phyloP scores from a whole-genome alignment of 75 land plant species.

The Cryptomeria japonica region DNA sequence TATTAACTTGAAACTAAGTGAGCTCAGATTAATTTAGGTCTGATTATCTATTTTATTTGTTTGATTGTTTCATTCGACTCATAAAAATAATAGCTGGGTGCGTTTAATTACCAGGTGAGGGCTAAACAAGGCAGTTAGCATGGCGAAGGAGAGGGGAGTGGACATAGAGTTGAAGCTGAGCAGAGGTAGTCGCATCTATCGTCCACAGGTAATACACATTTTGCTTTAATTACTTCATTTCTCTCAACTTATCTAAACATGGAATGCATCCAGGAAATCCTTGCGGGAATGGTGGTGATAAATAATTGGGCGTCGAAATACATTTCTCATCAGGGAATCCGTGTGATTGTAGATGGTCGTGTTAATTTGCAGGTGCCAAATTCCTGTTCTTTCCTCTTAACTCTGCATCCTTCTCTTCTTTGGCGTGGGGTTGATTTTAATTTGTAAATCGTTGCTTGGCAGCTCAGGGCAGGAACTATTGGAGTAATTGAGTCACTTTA shows the following conservation, averaged over 20 bases:
- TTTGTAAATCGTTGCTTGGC: neutral
- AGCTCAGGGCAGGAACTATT: constrained; percentile 53
- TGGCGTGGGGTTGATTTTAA: neutral
- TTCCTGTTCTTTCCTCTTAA: neutral
- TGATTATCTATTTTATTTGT: too few species aligned
- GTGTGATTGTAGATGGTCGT: constrained; percentile 35
- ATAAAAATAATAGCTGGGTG: too few species aligned
- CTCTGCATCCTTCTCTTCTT: neutral
- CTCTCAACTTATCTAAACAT: too few species aligned
- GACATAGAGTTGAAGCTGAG: constrained; percentile 26
- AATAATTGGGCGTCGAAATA: constrained; percentile 26
- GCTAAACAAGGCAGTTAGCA: neutral
- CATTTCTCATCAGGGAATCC: constrained; percentile 46
- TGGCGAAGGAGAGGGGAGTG: neutral
- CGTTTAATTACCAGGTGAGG: too few species aligned
- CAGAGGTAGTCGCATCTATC: constrained; percentile 21
- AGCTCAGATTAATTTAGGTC: too few species aligned
- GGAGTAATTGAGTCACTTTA: constrained; percentile 65
- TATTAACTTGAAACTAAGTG: too few species aligned
- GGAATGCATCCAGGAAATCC: constrained; percentile 29
- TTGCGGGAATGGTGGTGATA: constrained; percentile 37
- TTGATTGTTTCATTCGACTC: too few species aligned
- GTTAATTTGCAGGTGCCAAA: constrained; percentile 43
- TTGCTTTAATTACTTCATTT: neutral
- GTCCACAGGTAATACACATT: constrained; percentile 12